Base-by-base conservation (phyloP, 2,329 filamentous ascomycete genomes). In the Ophiocordyceps camponoti-saundersi region DNA sequence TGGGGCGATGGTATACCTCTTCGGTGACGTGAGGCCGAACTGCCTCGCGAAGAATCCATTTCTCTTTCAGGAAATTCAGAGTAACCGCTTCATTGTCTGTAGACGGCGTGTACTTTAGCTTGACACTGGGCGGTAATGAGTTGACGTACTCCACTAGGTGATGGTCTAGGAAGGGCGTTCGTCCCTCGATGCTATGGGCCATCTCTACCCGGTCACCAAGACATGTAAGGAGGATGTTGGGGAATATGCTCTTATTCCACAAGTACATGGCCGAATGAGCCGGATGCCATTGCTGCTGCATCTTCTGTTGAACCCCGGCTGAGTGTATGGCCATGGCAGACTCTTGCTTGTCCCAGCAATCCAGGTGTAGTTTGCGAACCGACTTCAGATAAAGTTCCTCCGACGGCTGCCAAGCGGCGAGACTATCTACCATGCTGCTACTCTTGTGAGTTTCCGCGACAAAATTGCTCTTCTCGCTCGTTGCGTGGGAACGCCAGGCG, bases 31-130 rank as follows among this genome's bases (percentile, higher is more conserved):
- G 75, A 3, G 71, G 69, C 48, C 62, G 64, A 20, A 60, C 62
- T 0, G 71, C 72, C 52, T 76, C 67, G 3, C 69, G 65, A 1
- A 75, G 61, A 26, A 75, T 65, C 62, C 67, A 71, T 50, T 76
- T 73, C 56, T 74, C 70, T 1, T 54, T 55, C 40, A 69, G 59
- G 1, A 51, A 49, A 12, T 53, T 51, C 15, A 53, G 42, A 6
- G 4, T 22, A 18, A 15, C 42, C 2, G n/a, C 3, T 26, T 26
- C 21, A 6, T n/a, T 13, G 20, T 34, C 20, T 4, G 32, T 26
- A 7, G 40, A 15, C 16, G 44, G 44, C 26, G 22, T 18, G 20
- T 46, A 46, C 16, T 16, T 30, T 2, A 49, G 13, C 47, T 50
- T 50, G 44, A 49, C 40, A 30, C 49, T 49, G 10, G 49, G 49